Base-by-base conservation (phyloP, 371 early-diverging fungal genomes). In the Circinella minor region DNA sequence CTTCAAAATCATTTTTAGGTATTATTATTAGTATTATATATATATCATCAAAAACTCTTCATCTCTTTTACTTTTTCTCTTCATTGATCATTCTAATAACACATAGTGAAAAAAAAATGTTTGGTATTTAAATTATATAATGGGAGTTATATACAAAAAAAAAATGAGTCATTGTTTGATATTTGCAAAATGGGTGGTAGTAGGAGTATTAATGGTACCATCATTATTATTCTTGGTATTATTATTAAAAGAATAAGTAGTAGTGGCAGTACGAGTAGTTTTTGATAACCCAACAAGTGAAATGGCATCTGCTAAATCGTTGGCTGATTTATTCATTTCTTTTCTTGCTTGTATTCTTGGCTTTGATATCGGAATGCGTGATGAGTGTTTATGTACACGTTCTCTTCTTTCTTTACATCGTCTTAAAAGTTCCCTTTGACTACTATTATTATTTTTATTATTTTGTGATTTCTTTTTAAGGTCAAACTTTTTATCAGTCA, bases 291-390 rank as follows among this genome's bases (percentile, higher is more conserved):
- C 61, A 4, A 68, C 54, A 48, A 49, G 60, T 34, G 68, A 27
- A 18, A 68, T 62, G 18, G 69, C 69, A 38, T 63, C 69, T 13
- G 69, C 69, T 48, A 69, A 39, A 18, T 69, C 69, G 11, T 46
- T 61, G 27, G 63, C 27, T 11, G 69, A 63, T 49, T 68, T 61
- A n/a, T 43, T 18, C 1, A 54, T 18, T 4, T 49, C 55, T 17
- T 60, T 46, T 61, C 51, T 36, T 39, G 69, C 69, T 34, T 63
- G 51, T 9, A 69, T 48, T 13, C 69, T 59, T 4, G 57, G 27
- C 27, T 27, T 62, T 37, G 69, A 43, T 15, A 69, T 39, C 8
- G 69, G 69, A 17, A 69, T 69, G 20, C 64, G 63, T 4, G 69
- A 69, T 5, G 69, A 1, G 43, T 43, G 63, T 13, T 43, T 34